Evolutionary conservation across 2,329 filamentous ascomycete species (phyloP).

Genomic region (Neopestalotiopsis sp.): DNA sequence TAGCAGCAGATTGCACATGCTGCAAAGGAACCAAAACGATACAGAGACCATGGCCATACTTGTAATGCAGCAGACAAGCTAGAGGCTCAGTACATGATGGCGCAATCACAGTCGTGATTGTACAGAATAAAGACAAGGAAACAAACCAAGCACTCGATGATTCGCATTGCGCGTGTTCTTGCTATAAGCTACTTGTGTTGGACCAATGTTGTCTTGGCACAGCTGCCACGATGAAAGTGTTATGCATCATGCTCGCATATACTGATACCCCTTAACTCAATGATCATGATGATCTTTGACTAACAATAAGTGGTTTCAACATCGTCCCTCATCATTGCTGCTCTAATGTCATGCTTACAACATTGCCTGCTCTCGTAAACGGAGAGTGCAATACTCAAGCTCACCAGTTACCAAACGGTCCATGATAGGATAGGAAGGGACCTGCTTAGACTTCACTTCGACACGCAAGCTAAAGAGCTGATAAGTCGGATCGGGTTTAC

Average conservation of each 20-base stretch:
- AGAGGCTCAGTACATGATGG: not conserved
- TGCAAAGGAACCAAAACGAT: not conserved
- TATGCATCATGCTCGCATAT: no score
- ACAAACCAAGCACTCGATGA: not conserved
- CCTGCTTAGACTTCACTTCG: not conserved
- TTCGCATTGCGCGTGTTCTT: not conserved
- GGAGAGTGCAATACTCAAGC: not conserved
- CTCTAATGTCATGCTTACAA: no score
- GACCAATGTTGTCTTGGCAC: not conserved
- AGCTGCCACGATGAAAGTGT: not conserved
- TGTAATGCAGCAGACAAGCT: not conserved
- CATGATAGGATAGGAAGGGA: not conserved
- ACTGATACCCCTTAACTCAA: no score
- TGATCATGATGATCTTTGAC: no score
- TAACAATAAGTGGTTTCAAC: no score
- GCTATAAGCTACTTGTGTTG: not conserved
- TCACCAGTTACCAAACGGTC: not conserved
- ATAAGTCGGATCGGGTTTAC: constrained; percentile 3
- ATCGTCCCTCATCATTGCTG: no score
- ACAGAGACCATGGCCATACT: not conserved
- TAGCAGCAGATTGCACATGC: not conserved
- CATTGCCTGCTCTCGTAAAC: no score
- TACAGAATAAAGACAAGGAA: not conserved
- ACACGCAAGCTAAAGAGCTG: not conserved
- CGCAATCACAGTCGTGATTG: not conserved